A percentile compares a stretch with the other conserved stretches of the same genome.
Evolutionary conservation across 2,329 filamentous ascomycete species (phyloP).

Genomic region (Tolypocladium paradoxum): DNA sequence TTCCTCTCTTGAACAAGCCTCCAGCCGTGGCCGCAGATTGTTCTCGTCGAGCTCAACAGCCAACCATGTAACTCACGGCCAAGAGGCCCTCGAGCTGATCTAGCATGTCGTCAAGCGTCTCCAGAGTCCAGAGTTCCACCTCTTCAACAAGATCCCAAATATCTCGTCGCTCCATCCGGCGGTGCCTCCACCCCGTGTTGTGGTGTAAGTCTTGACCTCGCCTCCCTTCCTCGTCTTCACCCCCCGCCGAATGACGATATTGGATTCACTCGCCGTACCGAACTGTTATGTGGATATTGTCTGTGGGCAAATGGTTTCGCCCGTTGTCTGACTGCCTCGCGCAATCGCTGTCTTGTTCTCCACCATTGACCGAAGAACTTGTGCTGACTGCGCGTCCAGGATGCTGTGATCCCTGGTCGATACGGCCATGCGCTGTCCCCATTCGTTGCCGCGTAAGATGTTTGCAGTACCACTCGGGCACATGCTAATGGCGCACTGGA

Average conservation of each 20-base stretch:
- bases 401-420: background rate
- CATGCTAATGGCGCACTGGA: background rate
- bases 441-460: background rate
- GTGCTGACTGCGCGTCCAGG: background rate
- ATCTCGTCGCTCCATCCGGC: too few species aligned
- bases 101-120: background rate
- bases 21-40: background rate
- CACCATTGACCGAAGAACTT: background rate
- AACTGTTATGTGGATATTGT: constrained; percentile 2
- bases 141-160: too few species aligned
- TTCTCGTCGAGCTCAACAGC: background rate
- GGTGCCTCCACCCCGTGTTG: too few species aligned
- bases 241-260: background rate
- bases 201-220: background rate
- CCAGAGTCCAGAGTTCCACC: background rate
- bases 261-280: constrained; percentile 5
- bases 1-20: background rate
- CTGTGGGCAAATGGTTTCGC: constrained; percentile 4
- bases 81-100: background rate
- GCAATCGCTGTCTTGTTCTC: background rate
- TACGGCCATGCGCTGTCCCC: background rate
- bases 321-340: constrained; percentile 3
- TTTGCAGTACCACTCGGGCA: background rate
- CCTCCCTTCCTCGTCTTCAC: background rate
- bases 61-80: background rate